A percentile compares a stretch with the other conserved stretches of the same genome.
Conservation (phyloP, 108 stramenopile species). For the Cyclotella kingstonii region DNA sequence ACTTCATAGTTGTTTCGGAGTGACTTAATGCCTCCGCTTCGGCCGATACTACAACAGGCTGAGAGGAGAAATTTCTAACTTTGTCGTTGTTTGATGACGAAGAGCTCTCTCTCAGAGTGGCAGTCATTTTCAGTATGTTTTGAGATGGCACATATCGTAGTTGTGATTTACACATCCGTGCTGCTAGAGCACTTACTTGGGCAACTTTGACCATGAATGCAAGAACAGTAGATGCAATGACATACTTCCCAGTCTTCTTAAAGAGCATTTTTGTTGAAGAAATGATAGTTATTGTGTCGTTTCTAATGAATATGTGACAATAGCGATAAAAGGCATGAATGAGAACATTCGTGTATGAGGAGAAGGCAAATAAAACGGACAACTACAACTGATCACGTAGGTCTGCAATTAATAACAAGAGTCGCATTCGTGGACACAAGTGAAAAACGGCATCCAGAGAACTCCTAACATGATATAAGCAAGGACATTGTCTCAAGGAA, state of each 20-base stretch:
- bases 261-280: background rate
- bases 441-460: too few species aligned
- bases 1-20: constrained; percentile 84
- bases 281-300: too few species aligned
- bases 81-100: constrained; percentile 16
- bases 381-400: too few species aligned
- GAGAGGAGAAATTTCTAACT: constrained; percentile 16
- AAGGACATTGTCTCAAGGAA: too few species aligned
- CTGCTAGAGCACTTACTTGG: constrained; percentile 21
- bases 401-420: too few species aligned
- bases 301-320: too few species aligned
- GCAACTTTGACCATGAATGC: background rate
- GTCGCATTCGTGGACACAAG: too few species aligned
- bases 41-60: constrained; percentile 77
- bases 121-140: constrained; percentile 36
- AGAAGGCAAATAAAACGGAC: too few species aligned
- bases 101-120: constrained; percentile 25
- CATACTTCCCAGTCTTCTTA: constrained; percentile 22
- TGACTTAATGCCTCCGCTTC: constrained; percentile 83
- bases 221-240: constrained; percentile 8
- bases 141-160: constrained; percentile 4
- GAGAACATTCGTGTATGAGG: too few species aligned
- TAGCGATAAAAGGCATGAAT: too few species aligned
- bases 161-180: constrained; percentile 16
- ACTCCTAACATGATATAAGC: too few species aligned